These are phyloP conservation scores for Vitis labrusca DNA, from an alignment of 164 flowering plant species.

Conservation along the genomic window DNA sequence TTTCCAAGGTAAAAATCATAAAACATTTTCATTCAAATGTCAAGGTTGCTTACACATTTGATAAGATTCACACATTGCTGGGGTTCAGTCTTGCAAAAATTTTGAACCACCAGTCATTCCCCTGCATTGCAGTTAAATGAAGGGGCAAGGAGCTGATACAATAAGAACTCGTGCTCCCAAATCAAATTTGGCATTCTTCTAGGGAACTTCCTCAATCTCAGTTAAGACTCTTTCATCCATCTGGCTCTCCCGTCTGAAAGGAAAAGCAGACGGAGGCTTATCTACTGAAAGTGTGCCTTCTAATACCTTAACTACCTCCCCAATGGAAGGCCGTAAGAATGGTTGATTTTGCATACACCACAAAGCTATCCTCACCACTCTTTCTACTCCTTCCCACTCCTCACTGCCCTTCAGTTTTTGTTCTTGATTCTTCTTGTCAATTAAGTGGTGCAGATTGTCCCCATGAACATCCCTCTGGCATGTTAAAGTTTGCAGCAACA, in stretches of 20 bases:
- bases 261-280: slow-evolving; percentile 43
- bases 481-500: slow-evolving; percentile 40
- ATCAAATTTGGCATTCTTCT: too few species aligned
- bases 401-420: slow-evolving; percentile 11
- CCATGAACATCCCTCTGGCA: slow-evolving; percentile 26
- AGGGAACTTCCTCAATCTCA: slow-evolving; percentile 4
- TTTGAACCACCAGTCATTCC: too few species aligned
- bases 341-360: slow-evolving; percentile 60
- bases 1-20: too few species aligned
- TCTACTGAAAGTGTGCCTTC: slow-evolving; percentile 59
- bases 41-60: too few species aligned
- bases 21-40: too few species aligned
- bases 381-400: slow-evolving; percentile 33
- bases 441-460: slow-evolving; percentile 18
- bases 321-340: slow-evolving; percentile 52
- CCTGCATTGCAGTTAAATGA: too few species aligned
- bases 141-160: too few species aligned
- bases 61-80: too few species aligned
- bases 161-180: too few species aligned
- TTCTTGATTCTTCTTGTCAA: slow-evolving; percentile 15
- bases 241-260: slow-evolving; percentile 13
- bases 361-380: slow-evolving; percentile 43
- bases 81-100: too few species aligned
- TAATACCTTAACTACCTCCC: slow-evolving; percentile 51
- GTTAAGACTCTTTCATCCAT: background rate